A percentile compares a stretch with the other conserved stretches of the same genome.
phyloP scores from a whole-genome alignment of 139 green algal genomes.

The Marvania coccoides region DNA sequence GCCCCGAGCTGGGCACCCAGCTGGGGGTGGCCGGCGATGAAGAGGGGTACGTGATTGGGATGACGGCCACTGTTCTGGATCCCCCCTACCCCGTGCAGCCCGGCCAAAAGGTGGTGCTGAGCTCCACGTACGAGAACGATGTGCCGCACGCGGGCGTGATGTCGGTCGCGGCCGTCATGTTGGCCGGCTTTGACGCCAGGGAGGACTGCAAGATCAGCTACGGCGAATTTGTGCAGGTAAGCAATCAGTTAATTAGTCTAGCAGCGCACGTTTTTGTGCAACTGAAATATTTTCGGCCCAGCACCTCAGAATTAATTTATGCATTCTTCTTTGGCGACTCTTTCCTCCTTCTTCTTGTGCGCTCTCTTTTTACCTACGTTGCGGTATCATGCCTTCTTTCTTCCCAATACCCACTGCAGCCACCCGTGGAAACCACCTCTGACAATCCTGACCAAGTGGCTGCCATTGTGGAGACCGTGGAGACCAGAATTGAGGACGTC shows the following conservation, averaged over 20 bases:
- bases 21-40: not conserved
- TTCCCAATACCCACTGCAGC: too few species aligned
- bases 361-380: too few species aligned
- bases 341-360: too few species aligned
- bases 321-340: too few species aligned
- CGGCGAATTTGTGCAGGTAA: slow-evolving; percentile 7
- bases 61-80: not conserved
- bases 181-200: not conserved
- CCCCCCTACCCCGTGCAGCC: not conserved
- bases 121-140: not conserved
- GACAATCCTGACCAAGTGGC: too few species aligned
- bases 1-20: not conserved
- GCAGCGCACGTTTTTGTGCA: too few species aligned
- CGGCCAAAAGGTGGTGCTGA: slow-evolving; percentile 1
- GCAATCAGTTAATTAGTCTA: too few species aligned
- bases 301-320: not conserved
- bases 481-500: too few species aligned
- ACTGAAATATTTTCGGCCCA: too few species aligned
- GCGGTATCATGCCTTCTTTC: too few species aligned
- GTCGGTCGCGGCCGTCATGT: not conserved
- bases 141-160: slow-evolving; percentile 1
- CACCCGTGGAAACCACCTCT: too few species aligned
- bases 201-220: slow-evolving; percentile 1
- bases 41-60: not conserved
- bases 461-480: not conserved